phyloP scores from a whole-genome alignment of 257 asterid genomes.

The Solanum raphanifolium region DNA sequence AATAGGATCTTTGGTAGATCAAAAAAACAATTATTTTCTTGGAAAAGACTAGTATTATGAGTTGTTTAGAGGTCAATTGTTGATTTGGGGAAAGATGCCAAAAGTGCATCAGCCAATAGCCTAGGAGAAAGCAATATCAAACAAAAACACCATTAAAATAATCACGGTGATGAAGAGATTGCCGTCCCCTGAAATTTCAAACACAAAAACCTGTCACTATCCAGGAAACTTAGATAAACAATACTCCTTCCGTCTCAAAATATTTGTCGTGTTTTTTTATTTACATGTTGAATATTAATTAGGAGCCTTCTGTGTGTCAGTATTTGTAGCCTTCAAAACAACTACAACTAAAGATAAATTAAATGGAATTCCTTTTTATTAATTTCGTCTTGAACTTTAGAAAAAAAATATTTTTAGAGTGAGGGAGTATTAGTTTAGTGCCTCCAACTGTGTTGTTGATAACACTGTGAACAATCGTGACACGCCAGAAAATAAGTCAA shows the following conservation, averaged over 20 bases:
- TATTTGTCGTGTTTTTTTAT: background rate
- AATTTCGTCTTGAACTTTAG: background rate
- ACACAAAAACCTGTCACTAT: conserved; percentile 13
- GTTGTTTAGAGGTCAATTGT: conserved; percentile 7
- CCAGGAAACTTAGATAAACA: background rate
- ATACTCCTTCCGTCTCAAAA: background rate
- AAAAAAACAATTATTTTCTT: background rate
- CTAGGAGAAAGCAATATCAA: background rate
- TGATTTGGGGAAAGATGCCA: background rate
- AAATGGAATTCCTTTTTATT: no score
- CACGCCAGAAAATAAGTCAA: conserved; percentile 1
- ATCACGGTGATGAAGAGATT: conserved; percentile 7
- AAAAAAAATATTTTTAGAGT: no score
- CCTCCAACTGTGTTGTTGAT: background rate
- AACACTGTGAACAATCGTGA: conserved; percentile 1
- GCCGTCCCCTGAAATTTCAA: conserved; percentile 54
- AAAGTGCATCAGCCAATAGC: background rate
- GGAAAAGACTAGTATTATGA: background rate
- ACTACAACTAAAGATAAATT: background rate
- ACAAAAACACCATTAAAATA: background rate
- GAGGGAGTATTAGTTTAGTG: background rate
- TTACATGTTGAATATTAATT: no score
- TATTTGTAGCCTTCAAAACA: no score
- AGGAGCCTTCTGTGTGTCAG: background rate
- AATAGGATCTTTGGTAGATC: background rate